Percentiles rank a stretch among this genome's conserved stretches.
Evolutionary conservation across 805 yeast species (phyloP).

Genomic region (Pichia pseudocactophila): DNA sequence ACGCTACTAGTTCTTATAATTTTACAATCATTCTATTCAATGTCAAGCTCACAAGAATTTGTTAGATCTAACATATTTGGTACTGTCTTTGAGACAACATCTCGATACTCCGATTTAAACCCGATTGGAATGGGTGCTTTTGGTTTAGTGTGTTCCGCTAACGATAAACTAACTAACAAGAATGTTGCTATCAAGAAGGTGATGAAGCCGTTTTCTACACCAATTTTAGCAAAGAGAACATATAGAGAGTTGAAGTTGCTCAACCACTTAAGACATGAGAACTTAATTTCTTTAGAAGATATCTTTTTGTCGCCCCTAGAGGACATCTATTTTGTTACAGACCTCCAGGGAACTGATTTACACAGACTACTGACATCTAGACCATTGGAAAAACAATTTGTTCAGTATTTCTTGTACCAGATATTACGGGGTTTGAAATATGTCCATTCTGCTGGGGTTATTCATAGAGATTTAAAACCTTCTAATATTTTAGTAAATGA

Average conservation of each 20-base stretch:
- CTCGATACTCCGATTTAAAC: conserved; percentile 79
- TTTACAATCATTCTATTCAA: too few relatives aligned
- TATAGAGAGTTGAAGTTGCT: conserved; percentile 90
- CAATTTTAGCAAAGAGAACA: conserved; percentile 92
- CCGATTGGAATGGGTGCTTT: conserved; percentile 99
- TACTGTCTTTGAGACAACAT: conserved; percentile 88
- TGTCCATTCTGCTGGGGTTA: conserved; percentile 91
- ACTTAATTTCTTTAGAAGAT: conserved; percentile 85
- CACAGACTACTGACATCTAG: conserved; percentile 86
- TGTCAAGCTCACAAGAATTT: conserved; percentile 29
- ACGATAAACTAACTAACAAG: conserved; percentile 81
- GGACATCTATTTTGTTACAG: conserved; percentile 94
- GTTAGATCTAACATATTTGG: conserved; percentile 88
- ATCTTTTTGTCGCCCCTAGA: conserved; percentile 91
- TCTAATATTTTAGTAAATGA: conserved; percentile 61
- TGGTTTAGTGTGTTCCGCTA: conserved; percentile 94
- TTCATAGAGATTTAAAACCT: conserved; percentile 82
- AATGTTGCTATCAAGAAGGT: conserved; percentile 96
- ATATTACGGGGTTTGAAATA: conserved; percentile 89
- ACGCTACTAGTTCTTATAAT: too few relatives aligned
- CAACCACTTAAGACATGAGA: conserved; percentile 91
- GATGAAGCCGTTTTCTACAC: conserved; percentile 93
- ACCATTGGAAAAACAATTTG: conserved; percentile 92
- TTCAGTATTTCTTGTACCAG: conserved; percentile 93
- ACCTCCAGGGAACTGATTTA: conserved; percentile 91